Evolutionary conservation across 208 protist genomes (phyloP), one percentile per base, ranked within the genome.

Genomic region (Porcisia deanei): DNA sequence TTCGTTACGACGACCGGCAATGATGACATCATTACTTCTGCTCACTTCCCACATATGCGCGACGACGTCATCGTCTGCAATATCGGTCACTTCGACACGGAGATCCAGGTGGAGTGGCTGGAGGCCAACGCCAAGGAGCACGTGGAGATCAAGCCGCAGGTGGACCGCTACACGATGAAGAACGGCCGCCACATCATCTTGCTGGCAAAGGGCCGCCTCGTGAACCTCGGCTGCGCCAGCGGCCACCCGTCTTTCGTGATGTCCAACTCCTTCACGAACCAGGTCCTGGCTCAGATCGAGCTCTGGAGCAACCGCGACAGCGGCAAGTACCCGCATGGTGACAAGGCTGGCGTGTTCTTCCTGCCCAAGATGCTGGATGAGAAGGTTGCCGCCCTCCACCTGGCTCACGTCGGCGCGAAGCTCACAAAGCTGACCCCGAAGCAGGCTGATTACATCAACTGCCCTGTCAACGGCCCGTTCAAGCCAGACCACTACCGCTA

Each of bases 171-270:
- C 88, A 95, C 93, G 47, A 98, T 99, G 90, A 71, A 85, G 65
- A 97, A 92, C 84, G 98, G 98, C 66, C 88, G 88, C 69, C 92
- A 97, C 86, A 98, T 99, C 91, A 98, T 99, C 85, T 85, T 99
- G 25, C 88, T 99, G 53, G 98, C 98, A 65, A 92, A 99, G 88
- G 98, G 94, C 67, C 97, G 99, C 72, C 92, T 99, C 1, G 97
- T 99, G 60, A 99, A 99, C 92, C 89, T 99, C 25, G 99, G 99
- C 79, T 99, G 99, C 94, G 99, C 98, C 85, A 99, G 91, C 80
- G 99, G 99, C 77, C 99, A 99, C 88, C 99, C 99, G 47, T 99
- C 96, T n/a, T 99, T 99, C 81, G 99, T 99, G 73, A 99, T 99
- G 99, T 99, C 97, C 59, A 98, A 92, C 95, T 99, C 99, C 52